Percentiles rank a stretch among this genome's conserved stretches.
phyloP scores from a whole-genome alignment of 768 basidiomycete species.

The Boletus speciosus region DNA sequence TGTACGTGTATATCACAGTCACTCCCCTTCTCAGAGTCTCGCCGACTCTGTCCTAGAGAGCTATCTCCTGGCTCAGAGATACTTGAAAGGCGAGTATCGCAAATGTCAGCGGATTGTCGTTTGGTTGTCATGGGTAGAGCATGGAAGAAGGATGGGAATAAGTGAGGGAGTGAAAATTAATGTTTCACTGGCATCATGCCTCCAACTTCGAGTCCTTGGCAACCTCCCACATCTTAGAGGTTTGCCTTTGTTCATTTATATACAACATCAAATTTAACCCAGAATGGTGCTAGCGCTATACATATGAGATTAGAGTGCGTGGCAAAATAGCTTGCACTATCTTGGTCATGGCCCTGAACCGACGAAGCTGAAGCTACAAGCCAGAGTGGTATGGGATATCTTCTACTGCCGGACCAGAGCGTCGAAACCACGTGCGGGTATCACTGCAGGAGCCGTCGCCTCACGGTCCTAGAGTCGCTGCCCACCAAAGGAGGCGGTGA shows the following conservation, averaged over 20 bases:
- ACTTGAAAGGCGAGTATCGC: slow-evolving; percentile 4
- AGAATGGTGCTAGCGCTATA: neutral
- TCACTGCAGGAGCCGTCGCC: slow-evolving; percentile 12
- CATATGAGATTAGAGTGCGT: neutral
- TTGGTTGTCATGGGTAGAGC: slow-evolving; percentile 14
- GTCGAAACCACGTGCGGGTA: neutral
- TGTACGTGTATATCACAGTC: slow-evolving; percentile 5
- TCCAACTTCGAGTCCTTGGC: slow-evolving; percentile 6
- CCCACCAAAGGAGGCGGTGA: slow-evolving; percentile 4
- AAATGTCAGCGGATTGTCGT: slow-evolving; percentile 4
- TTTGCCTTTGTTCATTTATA: neutral
- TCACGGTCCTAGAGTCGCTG: slow-evolving; percentile 7
- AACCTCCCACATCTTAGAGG: neutral
- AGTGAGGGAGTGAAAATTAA: neutral
- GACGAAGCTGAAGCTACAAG: neutral
- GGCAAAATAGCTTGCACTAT: neutral
- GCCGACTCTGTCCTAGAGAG: neutral
- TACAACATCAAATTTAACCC: neutral
- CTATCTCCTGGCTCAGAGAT: slow-evolving; percentile 6
- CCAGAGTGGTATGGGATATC: neutral
- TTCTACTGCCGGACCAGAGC: neutral
- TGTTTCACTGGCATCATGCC: neutral
- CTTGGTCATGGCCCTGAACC: neutral
- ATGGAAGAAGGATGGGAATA: neutral
- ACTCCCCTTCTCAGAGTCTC: slow-evolving; percentile 10